Conservation (phyloP, 139 green algal species). For the Ettlia oleoabundans region DNA sequence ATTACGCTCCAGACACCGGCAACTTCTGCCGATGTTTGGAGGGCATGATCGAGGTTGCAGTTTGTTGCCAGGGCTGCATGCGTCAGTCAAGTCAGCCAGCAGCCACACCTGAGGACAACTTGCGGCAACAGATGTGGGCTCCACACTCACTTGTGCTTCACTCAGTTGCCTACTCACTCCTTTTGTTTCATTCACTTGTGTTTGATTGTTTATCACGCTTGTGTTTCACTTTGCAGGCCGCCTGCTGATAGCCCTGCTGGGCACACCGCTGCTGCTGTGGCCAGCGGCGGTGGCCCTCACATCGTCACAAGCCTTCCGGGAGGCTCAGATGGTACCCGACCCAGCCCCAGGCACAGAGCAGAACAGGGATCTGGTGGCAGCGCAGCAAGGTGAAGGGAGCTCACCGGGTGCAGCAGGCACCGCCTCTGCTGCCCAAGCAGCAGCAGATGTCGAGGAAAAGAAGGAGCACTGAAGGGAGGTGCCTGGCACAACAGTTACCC, state of each 20-base stretch:
- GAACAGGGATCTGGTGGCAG: background rate
- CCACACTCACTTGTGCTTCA: too few relatives aligned
- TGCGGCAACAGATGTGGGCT: too few relatives aligned
- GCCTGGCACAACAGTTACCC: too few relatives aligned
- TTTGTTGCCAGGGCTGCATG: background rate
- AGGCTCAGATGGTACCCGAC: background rate
- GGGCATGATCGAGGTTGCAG: too few relatives aligned
- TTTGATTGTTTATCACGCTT: too few relatives aligned
- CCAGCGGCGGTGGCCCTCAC: background rate
- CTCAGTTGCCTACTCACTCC: too few relatives aligned
- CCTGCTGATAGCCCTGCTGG: background rate
- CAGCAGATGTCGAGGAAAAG: too few relatives aligned
- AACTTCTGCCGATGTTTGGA: too few relatives aligned
- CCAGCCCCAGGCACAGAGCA: background rate
- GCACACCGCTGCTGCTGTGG: slow-evolving; percentile 1
- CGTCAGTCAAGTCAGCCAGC: background rate
- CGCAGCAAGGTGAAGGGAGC: background rate
- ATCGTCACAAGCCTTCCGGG: background rate
- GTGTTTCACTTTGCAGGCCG: background rate
- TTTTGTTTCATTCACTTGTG: background rate
- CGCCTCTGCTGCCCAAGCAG: too few relatives aligned
- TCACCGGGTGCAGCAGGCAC: too few relatives aligned
- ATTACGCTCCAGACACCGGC: too few relatives aligned
- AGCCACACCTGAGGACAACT: background rate
- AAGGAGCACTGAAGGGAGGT: too few relatives aligned